These are phyloP conservation scores for Sugiyamaella chiloensis DNA, from an alignment of 805 yeast genomes.

Conservation along the genomic window DNA sequence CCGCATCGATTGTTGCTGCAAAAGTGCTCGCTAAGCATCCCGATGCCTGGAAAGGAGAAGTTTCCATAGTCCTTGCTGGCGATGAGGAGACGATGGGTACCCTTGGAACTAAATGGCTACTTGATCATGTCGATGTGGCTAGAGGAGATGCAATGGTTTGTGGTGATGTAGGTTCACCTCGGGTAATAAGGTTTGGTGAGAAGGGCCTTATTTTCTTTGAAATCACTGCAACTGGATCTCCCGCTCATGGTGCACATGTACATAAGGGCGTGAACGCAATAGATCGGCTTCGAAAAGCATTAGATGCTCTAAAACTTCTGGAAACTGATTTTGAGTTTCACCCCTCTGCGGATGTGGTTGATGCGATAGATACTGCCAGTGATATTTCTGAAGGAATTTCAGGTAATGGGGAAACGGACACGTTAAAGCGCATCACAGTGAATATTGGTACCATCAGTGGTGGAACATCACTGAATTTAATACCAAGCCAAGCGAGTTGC, in stretches of 20 bases:
- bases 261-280: not conserved
- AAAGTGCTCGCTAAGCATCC: not conserved
- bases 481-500: not conserved
- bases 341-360: not conserved
- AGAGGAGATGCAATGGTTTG: slow-evolving; percentile 3
- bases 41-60: not conserved
- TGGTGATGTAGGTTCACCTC: slow-evolving; percentile 1
- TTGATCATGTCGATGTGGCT: not conserved
- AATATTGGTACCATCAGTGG: not conserved
- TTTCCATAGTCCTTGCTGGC: slow-evolving; percentile 1
- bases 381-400: not conserved
- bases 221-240: not conserved
- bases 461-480: not conserved
- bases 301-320: not conserved
- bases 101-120: slow-evolving; percentile 1
- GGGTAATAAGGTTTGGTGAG: slow-evolving; percentile 1
- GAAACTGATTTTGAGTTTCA: not conserved
- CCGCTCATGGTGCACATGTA: slow-evolving; percentile 3
- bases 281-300: not conserved
- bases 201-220: slow-evolving; percentile 2
- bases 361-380: not conserved
- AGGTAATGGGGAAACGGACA: not conserved
- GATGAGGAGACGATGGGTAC: slow-evolving; percentile 2
- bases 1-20: slow-evolving; percentile 84
- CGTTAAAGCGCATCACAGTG: not conserved